Evolutionary conservation across 345 rosid genomes (phyloP).

Genomic region (Eucalyptus erythrocorys): DNA sequence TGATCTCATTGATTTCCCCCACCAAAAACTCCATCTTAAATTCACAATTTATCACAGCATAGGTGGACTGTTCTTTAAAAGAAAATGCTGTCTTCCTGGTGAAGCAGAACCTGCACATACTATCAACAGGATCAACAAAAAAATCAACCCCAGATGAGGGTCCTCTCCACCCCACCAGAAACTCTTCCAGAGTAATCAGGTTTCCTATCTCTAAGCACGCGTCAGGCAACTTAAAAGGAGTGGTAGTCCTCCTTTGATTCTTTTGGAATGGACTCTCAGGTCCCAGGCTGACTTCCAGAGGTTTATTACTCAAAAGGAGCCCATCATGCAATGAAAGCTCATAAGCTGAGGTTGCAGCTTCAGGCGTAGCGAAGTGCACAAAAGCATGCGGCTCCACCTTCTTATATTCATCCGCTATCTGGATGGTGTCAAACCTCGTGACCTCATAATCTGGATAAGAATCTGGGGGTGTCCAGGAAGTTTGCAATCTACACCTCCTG

Average conservation of each 20-base stretch:
- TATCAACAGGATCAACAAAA: slow-evolving; percentile 81
- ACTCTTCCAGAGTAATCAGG: slow-evolving; percentile 34
- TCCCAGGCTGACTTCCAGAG: slow-evolving; percentile 60
- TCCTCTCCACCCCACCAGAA: slow-evolving; percentile 62
- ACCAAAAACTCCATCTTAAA: slow-evolving; percentile 76
- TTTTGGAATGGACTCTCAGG: slow-evolving; percentile 52
- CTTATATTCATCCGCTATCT: slow-evolving; percentile 18
- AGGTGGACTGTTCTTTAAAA: slow-evolving; percentile 26
- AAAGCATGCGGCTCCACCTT: slow-evolving; percentile 81
- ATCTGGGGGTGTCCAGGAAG: slow-evolving; percentile 81
- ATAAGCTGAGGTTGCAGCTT: slow-evolving; percentile 24
- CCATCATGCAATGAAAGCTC: slow-evolving; percentile 35
- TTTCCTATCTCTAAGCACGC: slow-evolving; percentile 58
- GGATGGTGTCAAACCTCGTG: slow-evolving; percentile 3
- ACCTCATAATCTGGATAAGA: slow-evolving; percentile 59
- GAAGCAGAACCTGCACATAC: slow-evolving; percentile 63
- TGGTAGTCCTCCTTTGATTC: slow-evolving; percentile 45
- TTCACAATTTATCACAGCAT: slow-evolving; percentile 67
- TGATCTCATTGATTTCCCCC: slow-evolving; percentile 48
- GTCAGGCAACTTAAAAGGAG: slow-evolving; percentile 46
- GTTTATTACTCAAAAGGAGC: slow-evolving; percentile 27
- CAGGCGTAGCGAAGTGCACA: slow-evolving; percentile 63
- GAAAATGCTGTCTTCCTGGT: slow-evolving; percentile 50
- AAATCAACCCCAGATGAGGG: slow-evolving; percentile 49
- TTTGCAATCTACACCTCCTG: slow-evolving; percentile 76